phyloP scores from a whole-genome alignment of 2,329 filamentous ascomycete species.

The Colletotrichum plurivorum region DNA sequence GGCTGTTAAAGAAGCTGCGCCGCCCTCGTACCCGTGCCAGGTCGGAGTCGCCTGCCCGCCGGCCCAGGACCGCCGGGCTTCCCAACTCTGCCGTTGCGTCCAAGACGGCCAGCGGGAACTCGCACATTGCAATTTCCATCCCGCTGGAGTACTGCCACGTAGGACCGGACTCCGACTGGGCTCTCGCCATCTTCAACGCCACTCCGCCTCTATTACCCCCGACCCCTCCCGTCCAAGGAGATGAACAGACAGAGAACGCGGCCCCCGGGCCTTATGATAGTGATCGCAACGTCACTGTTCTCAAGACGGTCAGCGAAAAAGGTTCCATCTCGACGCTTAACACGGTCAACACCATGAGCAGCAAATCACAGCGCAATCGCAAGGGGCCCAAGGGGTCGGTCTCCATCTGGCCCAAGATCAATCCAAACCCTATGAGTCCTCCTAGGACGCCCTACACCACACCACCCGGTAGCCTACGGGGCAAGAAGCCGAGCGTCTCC shows the following conservation, averaged over 20 bases:
- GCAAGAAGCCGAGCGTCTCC: slow-evolving; percentile 14
- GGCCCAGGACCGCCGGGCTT: slow-evolving; percentile 49
- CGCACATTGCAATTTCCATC: slow-evolving; percentile 74
- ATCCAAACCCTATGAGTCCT: slow-evolving; percentile 30
- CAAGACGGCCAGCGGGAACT: slow-evolving; percentile 65
- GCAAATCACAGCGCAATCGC: slow-evolving; percentile 15
- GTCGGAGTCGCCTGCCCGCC: slow-evolving; percentile 44
- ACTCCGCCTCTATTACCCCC: slow-evolving; percentile 43
- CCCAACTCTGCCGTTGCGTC: slow-evolving; percentile 71
- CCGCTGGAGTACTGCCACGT: slow-evolving; percentile 65
- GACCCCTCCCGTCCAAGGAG: slow-evolving; percentile 24
- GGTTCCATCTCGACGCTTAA: slow-evolving; percentile 47
- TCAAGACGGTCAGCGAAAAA: slow-evolving; percentile 54
- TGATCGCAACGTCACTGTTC: slow-evolving; percentile 46
- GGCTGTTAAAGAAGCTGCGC: slow-evolving; percentile 54
- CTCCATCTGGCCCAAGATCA: slow-evolving; percentile 40
- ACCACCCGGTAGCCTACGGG: slow-evolving; percentile 32
- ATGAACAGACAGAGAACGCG: slow-evolving; percentile 25
- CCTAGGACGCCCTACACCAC: slow-evolving; percentile 38
- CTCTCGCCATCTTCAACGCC: slow-evolving; percentile 40
- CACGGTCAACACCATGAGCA: slow-evolving; percentile 22
- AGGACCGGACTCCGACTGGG: slow-evolving; percentile 45
- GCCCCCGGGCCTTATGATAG: slow-evolving; percentile 39
- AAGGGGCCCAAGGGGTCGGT: slow-evolving; percentile 32
- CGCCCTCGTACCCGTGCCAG: slow-evolving; percentile 40